Evolutionary conservation across 805 yeast species (phyloP), one percentile per base, ranked within the genome.

Genomic region (Saturnispora silvae): DNA sequence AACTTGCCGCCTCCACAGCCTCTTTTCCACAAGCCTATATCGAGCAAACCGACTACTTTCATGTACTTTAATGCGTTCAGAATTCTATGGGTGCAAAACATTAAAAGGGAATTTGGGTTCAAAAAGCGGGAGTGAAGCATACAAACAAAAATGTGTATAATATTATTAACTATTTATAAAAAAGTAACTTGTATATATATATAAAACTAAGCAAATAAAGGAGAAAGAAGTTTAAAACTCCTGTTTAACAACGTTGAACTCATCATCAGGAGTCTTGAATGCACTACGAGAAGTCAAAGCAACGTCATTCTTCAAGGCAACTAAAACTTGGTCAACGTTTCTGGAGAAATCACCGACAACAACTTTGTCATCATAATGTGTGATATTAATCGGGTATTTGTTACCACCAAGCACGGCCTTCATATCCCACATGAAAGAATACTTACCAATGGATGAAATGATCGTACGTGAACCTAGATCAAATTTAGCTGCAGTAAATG

Each of bases 271-370:
- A 41, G 63, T 64, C 41, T 66, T 66, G 60, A 85, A 74, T 3
- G 73, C 69, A 38, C 63, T 65, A 48, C 71, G 73, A 40, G 70
- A 70, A 5, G 77, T 77, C 72, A 83, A 66, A 2, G 80, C 74
- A 23, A 85, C 86, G 50, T 84, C 89, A 52, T 84, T 75, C 39
- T 75, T 76, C 45, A 79, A 61, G 2, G 94, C 82, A 34, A 84
- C 68, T 41, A 83, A 72, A 35, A 85, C 80, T 36, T 78, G 74
- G 48, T 72, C 68, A 45, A 76, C 77, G 19, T 84, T 85, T 53
- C 72, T 82, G 51, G 71, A 71, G 69, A 85, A 86, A 52, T 80
- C 79, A 49, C 83, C 89, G 29, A 81, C 84, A 38, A 82, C 71
- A 41, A 85, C 75, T 30, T 70, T 60, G 30, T 70, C 69, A 17